Conservation (phyloP, 805 yeast species). For the Candida sphagnicola region DNA sequence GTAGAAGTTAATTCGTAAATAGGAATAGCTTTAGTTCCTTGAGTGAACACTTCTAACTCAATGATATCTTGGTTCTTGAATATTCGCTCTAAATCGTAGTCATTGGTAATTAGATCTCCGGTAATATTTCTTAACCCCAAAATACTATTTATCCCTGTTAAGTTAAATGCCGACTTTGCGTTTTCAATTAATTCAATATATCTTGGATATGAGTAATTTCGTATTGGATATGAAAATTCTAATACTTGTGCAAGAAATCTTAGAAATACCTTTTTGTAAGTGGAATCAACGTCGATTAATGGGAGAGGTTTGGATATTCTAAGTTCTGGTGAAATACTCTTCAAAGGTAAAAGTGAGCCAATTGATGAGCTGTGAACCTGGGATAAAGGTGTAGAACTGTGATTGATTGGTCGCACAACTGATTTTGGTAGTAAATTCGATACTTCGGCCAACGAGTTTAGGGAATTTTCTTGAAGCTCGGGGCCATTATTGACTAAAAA, state of each 20-base stretch:
- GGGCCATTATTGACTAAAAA: slow-evolving; percentile 5
- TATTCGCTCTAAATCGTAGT: slow-evolving; percentile 36
- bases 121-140: slow-evolving; percentile 24
- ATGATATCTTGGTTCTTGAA: slow-evolving; percentile 23
- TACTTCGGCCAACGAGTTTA: slow-evolving; percentile 32
- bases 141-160: slow-evolving; percentile 8
- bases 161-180: slow-evolving; percentile 65
- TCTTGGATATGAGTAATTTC: slow-evolving; percentile 77
- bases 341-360: neutral
- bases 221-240: slow-evolving; percentile 60
- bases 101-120: slow-evolving; percentile 26
- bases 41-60: slow-evolving; percentile 36
- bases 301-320: neutral
- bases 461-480: slow-evolving; percentile 12
- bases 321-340: slow-evolving; percentile 3
- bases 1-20: slow-evolving; percentile 34
- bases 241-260: slow-evolving; percentile 53
- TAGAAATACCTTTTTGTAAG: slow-evolving; percentile 32
- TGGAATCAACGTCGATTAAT: neutral
- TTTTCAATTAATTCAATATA: slow-evolving; percentile 73
- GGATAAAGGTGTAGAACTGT: neutral
- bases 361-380: neutral
- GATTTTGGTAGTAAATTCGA: slow-evolving; percentile 13
- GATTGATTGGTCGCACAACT: neutral
- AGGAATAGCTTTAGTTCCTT: slow-evolving; percentile 29